These are phyloP conservation scores for button mushroom (Agaricus bisporus) DNA, from an alignment of 768 basidiomycete species.

Conservation along the genomic window DNA sequence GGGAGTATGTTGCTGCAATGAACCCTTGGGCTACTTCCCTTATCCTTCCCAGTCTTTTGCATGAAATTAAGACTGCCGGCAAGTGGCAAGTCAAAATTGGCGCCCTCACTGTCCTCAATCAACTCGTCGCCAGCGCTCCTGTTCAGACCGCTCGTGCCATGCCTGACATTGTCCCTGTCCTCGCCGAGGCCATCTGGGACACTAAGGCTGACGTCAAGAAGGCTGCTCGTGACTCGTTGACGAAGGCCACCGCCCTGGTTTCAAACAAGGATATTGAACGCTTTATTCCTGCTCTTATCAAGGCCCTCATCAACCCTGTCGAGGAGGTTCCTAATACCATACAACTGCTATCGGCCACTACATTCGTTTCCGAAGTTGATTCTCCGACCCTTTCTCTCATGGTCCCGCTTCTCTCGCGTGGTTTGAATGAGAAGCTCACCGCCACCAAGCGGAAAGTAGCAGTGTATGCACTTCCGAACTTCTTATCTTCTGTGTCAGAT, in stretches of 20 bases:
- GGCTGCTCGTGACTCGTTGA: conserved; percentile 90
- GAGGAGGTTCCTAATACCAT: conserved; percentile 98
- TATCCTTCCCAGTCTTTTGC: conserved; percentile 82
- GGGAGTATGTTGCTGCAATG: conserved; percentile 66
- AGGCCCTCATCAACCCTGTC: conserved; percentile 96
- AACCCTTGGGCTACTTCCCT: conserved; percentile 85
- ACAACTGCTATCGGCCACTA: conserved; percentile 92
- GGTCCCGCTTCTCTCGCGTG: conserved; percentile 93
- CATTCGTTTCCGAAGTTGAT: conserved; percentile 99
- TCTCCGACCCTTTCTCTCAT: conserved; percentile 95
- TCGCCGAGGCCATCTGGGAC: conserved; percentile 96
- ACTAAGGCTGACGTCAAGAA: conserved; percentile 99
- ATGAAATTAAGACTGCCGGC: conserved; percentile 91
- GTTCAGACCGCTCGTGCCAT: conserved; percentile 82
- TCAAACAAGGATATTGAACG: conserved; percentile 98
- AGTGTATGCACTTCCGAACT: conserved; percentile 52
- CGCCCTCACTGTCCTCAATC: conserved; percentile 73
- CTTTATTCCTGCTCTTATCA: conserved; percentile 97
- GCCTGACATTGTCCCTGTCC: conserved; percentile 91
- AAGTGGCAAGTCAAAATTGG: conserved; percentile 98
- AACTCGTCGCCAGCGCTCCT: conserved; percentile 80
- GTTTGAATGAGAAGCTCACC: conserved; percentile 90
- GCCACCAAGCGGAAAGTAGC: conserved; percentile 97
- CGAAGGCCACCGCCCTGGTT: conserved; percentile 89
- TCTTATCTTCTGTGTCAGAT: conserved; percentile 14